Base-by-base conservation (phyloP, 306 rosid species). In the Sesbania bispinosa region DNA sequence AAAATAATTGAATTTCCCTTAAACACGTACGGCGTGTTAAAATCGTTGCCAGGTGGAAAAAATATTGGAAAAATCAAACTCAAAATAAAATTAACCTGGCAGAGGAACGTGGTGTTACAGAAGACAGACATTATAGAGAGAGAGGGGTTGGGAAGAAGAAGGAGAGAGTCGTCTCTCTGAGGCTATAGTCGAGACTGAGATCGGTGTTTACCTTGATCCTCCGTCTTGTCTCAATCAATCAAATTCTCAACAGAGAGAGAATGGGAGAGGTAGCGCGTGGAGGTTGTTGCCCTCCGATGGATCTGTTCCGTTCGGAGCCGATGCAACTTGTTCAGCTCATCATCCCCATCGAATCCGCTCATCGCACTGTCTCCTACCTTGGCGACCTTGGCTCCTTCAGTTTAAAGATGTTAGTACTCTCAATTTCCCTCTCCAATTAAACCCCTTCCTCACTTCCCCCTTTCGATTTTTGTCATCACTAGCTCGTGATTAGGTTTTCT, bases 301-400 rank as follows among this genome's bases (percentile, higher is more conserved):
- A 91, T 89, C 97, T 95, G 60, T 86, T 95, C 86, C 85, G 99
- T 77, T 95, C 99, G 61, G 99, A 95, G 88, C 78, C 97, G 73
- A 95, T 95, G 99, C 99, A 95, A 66, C 93, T 95, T 6, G 84
- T 95, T 65, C 99, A 91, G 85, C 90, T 95, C 85, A 95, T 95
- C 88, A 84, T 95, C 57, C 99, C 99, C 48, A 86, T 91, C 50
- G 99, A 95, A 85, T 86, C 97, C 30, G 90, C 99, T 67, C 99
- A 91, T 53, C 79, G 68, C 77, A 87, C 99, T 51, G 87, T 88
- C 81, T 86, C 99, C 6, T 95, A 91, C 57, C 96, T 95, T 71
- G 99, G 97, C n/a, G 96, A 91, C 82, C 90, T 95, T 47, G 96
- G 93, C 99, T 87, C 32, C 85, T 95, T 48, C 97, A 94, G 81